Evolutionary conservation across 2,329 filamentous ascomycete genomes (phyloP).

Genomic region (Chaetomiaceae sp.): DNA sequence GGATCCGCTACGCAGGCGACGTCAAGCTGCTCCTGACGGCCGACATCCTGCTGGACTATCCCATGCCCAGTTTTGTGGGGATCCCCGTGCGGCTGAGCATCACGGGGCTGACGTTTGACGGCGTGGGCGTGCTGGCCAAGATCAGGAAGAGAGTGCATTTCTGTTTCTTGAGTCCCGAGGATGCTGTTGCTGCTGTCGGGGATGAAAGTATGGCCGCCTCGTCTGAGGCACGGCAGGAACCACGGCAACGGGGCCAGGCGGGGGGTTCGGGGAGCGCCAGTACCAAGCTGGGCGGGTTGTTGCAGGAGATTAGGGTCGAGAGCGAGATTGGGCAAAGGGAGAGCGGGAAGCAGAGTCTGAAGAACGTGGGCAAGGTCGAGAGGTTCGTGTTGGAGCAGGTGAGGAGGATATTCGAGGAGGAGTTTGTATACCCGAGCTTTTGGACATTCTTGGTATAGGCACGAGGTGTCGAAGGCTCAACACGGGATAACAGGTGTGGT

Average conservation of each 20-base stretch:
- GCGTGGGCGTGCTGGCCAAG: constrained; percentile 85
- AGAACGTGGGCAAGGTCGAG: constrained; percentile 98
- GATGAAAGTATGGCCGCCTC: constrained; percentile 24
- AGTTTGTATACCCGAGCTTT: constrained; percentile 97
- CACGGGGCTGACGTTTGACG: constrained; percentile 91
- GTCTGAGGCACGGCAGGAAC: constrained; percentile 19
- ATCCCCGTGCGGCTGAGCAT: constrained; percentile 94
- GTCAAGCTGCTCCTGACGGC: constrained; percentile 85
- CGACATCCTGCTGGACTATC: constrained; percentile 94
- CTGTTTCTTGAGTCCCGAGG: constrained; percentile 89
- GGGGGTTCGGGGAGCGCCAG: not conserved
- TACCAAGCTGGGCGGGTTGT: constrained; percentile 60
- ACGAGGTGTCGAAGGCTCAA: not conserved
- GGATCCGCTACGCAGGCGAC: constrained; percentile 84
- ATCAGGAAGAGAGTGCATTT: constrained; percentile 88
- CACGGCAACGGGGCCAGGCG: constrained; percentile 12
- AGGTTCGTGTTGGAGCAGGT: constrained; percentile 96
- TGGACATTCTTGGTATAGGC: constrained; percentile 81
- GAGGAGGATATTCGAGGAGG: constrained; percentile 93
- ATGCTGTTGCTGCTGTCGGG: constrained; percentile 70
- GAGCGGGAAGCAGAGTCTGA: constrained; percentile 86
- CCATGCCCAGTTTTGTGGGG: constrained; percentile 96
- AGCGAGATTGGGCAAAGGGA: constrained; percentile 95
- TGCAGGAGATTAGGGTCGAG: constrained; percentile 93
- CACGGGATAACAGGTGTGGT: not conserved